These are phyloP conservation scores for Cucurbitaria berberidis DNA, from an alignment of 2,329 filamentous ascomycete species.

Conservation along the genomic window DNA sequence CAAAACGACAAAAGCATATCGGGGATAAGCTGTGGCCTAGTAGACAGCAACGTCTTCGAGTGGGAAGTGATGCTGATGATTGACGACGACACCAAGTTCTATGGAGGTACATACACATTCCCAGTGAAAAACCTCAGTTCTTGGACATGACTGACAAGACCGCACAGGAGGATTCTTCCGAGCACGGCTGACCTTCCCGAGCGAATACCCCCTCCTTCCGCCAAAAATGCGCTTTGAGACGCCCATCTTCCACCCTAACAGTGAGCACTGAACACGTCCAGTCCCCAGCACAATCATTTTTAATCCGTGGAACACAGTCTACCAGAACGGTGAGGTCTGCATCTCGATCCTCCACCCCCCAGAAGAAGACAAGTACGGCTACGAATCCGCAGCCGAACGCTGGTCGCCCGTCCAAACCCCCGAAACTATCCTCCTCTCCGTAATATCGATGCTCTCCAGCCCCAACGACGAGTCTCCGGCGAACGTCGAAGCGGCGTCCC, in stretches of 20 bases:
- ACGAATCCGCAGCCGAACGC: conserved; percentile 92
- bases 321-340: conserved; percentile 89
- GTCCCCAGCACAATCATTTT: neutral
- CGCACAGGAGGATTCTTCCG: conserved; percentile 84
- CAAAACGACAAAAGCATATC: conserved; percentile 88
- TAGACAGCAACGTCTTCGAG: conserved; percentile 87
- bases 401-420: conserved; percentile 98
- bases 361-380: conserved; percentile 97
- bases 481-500: conserved; percentile 93
- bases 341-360: conserved; percentile 98
- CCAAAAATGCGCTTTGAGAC: conserved; percentile 95
- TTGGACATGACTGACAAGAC: conserved; percentile 6
- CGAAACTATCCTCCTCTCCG: conserved; percentile 94
- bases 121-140: neutral
- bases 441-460: conserved; percentile 98
- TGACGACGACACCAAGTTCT: conserved; percentile 89
- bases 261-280: conserved; percentile 56
- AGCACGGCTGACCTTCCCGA: conserved; percentile 91
- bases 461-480: conserved; percentile 97
- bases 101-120: conserved; percentile 70
- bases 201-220: conserved; percentile 94
- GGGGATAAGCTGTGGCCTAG: conserved; percentile 90
- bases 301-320: conserved; percentile 67
- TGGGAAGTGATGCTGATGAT: conserved; percentile 99
- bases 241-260: conserved; percentile 96